Percentiles rank a stretch among this genome's conserved stretches.
These are phyloP conservation scores for Colletotrichum costaricense DNA, from an alignment of 2,329 filamentous ascomycete species.

Conservation along the genomic window DNA sequence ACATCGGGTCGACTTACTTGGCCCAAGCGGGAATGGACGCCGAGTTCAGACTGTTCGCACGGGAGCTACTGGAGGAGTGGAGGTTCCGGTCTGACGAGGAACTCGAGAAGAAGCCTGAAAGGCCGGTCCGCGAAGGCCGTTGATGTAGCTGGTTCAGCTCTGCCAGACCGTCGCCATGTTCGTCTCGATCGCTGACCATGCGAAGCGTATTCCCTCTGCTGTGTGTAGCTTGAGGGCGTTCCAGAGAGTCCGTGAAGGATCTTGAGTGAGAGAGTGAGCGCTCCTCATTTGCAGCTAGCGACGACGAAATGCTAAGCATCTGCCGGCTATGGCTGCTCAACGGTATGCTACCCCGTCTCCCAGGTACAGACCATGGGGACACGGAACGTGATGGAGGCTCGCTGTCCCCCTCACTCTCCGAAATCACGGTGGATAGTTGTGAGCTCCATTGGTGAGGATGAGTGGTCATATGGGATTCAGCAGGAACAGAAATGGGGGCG, in stretches of 20 bases:
- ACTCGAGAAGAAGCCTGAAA: constrained; percentile 63
- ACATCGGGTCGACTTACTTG: constrained; percentile 46
- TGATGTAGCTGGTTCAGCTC: constrained; percentile 66
- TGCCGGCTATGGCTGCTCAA: constrained; percentile 64
- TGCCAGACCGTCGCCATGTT: constrained; percentile 72
- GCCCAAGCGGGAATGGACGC: constrained; percentile 66
- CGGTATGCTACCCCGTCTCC: constrained; percentile 62
- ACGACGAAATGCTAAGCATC: constrained; percentile 69
- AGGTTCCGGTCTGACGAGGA: constrained; percentile 63
- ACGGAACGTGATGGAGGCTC: constrained; percentile 60
- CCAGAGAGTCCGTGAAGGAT: constrained; percentile 59
- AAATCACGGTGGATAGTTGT: constrained; percentile 72
- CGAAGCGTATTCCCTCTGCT: constrained; percentile 53
- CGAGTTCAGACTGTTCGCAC: constrained; percentile 57
- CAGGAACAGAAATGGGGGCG: not conserved
- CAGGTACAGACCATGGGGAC: constrained; percentile 54
- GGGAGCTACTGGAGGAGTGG: constrained; percentile 63
- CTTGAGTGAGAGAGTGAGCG: constrained; percentile 50
- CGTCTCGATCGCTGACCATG: constrained; percentile 68
- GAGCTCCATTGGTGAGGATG: constrained; percentile 71
- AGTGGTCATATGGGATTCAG: constrained; percentile 53
- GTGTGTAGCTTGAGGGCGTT: constrained; percentile 60
- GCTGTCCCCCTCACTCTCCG: constrained; percentile 68
- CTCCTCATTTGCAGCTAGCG: constrained; percentile 58
- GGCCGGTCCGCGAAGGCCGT: constrained; percentile 63